Conservation (phyloP, 306 rosid genomes). For the Malus orientalis region DNA sequence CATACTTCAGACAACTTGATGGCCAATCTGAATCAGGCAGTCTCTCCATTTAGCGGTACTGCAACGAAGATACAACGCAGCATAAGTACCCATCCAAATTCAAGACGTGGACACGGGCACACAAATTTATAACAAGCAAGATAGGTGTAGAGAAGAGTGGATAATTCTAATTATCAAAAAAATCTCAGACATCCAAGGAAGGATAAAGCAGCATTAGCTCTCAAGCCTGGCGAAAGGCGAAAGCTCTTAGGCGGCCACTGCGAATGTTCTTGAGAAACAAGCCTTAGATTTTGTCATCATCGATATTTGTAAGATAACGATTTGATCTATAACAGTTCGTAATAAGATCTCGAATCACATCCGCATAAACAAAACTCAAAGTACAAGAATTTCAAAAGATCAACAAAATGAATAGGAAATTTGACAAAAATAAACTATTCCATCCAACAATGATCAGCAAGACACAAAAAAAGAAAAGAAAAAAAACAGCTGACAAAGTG, state of each 20-base stretch:
- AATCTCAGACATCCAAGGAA: slow-evolving; percentile 36
- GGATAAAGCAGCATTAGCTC: slow-evolving; percentile 24
- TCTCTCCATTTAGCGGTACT: slow-evolving; percentile 25
- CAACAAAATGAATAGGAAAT: too few relatives aligned
- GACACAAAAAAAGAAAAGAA: neutral
- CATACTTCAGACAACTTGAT: neutral
- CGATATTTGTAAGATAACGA: neutral
- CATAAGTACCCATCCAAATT: neutral
- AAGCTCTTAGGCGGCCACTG: neutral
- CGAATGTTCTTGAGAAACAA: neutral
- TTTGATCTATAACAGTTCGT: neutral
- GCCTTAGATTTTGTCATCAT: neutral
- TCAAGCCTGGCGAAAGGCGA: slow-evolving; percentile 21
- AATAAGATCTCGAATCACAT: too few relatives aligned
- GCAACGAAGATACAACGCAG: neutral
- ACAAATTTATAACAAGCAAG: neutral
- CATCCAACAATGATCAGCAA: neutral
- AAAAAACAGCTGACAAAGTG: neutral
- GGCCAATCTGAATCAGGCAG: neutral
- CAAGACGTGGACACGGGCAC: neutral
- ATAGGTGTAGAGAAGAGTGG: neutral
- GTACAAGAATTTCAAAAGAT: too few relatives aligned
- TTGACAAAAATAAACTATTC: neutral
- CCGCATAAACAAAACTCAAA: neutral
- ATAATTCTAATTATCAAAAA: neutral